These are phyloP conservation scores for Naganishia vaughanmartiniae DNA, from an alignment of 768 basidiomycete species.

Conservation along the genomic window DNA sequence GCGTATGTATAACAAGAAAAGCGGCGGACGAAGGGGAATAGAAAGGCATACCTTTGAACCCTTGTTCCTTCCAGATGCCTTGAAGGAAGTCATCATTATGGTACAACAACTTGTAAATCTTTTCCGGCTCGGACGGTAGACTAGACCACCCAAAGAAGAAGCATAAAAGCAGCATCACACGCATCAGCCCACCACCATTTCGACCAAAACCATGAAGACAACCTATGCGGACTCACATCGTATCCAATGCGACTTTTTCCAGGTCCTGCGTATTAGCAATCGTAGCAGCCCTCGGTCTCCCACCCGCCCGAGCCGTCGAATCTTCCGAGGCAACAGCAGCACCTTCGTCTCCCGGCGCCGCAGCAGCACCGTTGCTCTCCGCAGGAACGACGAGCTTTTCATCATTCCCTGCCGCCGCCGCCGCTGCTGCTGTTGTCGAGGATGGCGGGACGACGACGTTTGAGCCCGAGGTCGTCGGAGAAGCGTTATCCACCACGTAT, in stretches of 20 bases:
- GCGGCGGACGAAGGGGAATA: not conserved
- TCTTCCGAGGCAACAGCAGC: not conserved
- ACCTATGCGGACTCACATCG: slow-evolving; percentile 15
- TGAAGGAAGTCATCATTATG: slow-evolving; percentile 34
- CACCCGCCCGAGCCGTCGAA: not conserved
- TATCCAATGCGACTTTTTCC: slow-evolving; percentile 32
- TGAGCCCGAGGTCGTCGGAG: not conserved
- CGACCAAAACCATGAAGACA: too few species aligned
- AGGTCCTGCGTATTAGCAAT: slow-evolving; percentile 32
- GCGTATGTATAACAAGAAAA: too few species aligned
- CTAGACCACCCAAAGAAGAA: not conserved
- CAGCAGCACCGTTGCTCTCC: not conserved
- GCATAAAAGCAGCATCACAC: not conserved
- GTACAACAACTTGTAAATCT: slow-evolving; percentile 37
- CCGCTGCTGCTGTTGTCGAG: not conserved
- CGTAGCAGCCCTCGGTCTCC: slow-evolving; percentile 26
- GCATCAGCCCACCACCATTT: too few species aligned
- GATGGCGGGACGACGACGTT: slow-evolving; percentile 5
- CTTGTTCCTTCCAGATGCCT: slow-evolving; percentile 34
- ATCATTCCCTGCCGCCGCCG: not conserved
- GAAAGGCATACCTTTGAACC: slow-evolving; percentile 31
- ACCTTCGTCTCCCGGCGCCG: slow-evolving; percentile 5
- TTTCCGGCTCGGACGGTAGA: slow-evolving; percentile 36
- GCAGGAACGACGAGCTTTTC: not conserved
- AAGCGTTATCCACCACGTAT: not conserved